These are phyloP conservation scores for Dillenia turbinata DNA, from an alignment of 164 flowering plant genomes.

Conservation along the genomic window DNA sequence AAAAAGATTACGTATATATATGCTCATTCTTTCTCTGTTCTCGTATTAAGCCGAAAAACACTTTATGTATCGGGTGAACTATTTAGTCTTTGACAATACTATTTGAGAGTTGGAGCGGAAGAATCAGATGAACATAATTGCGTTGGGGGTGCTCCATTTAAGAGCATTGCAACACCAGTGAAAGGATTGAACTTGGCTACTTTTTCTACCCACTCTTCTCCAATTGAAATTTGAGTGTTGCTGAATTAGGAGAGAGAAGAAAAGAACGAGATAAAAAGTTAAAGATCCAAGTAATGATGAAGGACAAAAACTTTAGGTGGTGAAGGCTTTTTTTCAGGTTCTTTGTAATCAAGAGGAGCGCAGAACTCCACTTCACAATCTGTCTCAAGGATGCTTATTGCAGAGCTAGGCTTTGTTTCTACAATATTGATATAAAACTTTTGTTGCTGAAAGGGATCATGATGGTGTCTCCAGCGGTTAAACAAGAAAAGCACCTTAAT, in stretches of 20 bases:
- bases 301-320: conserved; percentile 24
- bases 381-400: conserved; percentile 54
- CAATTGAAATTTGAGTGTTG: conserved; percentile 13
- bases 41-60: no score
- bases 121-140: conserved; percentile 10
- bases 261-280: conserved; percentile 1
- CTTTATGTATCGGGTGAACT: no score
- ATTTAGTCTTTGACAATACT: no score
- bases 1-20: no score
- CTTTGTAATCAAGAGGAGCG: conserved; percentile 57
- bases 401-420: conserved; percentile 47
- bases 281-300: not conserved
- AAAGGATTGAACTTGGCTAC: conserved; percentile 32
- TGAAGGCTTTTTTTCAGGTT: conserved; percentile 34
- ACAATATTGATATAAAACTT: conserved; percentile 44
- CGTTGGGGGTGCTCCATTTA: conserved; percentile 34
- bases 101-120: conserved; percentile 16
- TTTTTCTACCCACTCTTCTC: conserved; percentile 33
- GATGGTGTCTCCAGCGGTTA: conserved; percentile 53
- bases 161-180: conserved; percentile 38
- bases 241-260: not conserved
- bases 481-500: conserved; percentile 51
- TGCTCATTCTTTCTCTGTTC: no score
- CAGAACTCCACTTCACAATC: conserved; percentile 77
- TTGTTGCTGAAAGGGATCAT: conserved; percentile 53